These are phyloP conservation scores for Cyphellophora attinorum DNA, from an alignment of 2,329 filamentous ascomycete genomes.

Conservation along the genomic window DNA sequence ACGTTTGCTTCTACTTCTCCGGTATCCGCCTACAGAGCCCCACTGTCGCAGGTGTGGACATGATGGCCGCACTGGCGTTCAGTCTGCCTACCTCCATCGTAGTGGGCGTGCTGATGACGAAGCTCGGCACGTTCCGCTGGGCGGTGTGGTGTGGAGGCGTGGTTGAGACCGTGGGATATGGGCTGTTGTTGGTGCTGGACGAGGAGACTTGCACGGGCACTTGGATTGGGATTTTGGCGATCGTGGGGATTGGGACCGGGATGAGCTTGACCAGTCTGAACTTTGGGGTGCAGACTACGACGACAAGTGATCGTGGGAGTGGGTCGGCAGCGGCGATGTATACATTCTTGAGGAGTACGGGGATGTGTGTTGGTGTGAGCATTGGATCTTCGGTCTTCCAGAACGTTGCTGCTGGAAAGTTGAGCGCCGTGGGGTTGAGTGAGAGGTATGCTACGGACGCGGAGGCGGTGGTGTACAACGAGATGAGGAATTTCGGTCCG, in stretches of 20 bases:
- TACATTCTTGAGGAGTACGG: slow-evolving; percentile 29
- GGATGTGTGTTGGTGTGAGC: slow-evolving; percentile 36
- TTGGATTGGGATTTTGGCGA: slow-evolving; percentile 28
- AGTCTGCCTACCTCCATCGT: slow-evolving; percentile 22
- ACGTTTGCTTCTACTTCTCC: slow-evolving; percentile 32
- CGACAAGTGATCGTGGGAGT: slow-evolving; percentile 22
- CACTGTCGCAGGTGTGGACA: slow-evolving; percentile 27
- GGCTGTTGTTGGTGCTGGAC: slow-evolving; percentile 27
- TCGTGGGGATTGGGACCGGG: slow-evolving; percentile 33
- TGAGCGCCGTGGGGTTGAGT: slow-evolving; percentile 13
- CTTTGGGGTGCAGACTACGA: slow-evolving; percentile 29
- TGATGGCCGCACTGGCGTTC: slow-evolving; percentile 26
- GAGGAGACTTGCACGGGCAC: slow-evolving; percentile 23
- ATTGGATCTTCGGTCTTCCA: slow-evolving; percentile 31
- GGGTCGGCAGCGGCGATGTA: slow-evolving; percentile 28
- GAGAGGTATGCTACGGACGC: slow-evolving; percentile 7
- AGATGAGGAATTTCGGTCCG: background rate
- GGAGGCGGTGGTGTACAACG: slow-evolving; percentile 8
- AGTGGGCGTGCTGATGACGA: slow-evolving; percentile 23
- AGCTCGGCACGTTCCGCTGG: slow-evolving; percentile 29
- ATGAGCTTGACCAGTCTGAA: slow-evolving; percentile 32
- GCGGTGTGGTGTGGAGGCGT: slow-evolving; percentile 34
- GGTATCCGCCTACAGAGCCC: slow-evolving; percentile 25
- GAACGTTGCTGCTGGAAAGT: slow-evolving; percentile 26
- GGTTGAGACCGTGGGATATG: slow-evolving; percentile 26